Evolutionary conservation across 2,329 filamentous ascomycete species (phyloP).

Genomic region (Lasiodiplodia hormozganensis): DNA sequence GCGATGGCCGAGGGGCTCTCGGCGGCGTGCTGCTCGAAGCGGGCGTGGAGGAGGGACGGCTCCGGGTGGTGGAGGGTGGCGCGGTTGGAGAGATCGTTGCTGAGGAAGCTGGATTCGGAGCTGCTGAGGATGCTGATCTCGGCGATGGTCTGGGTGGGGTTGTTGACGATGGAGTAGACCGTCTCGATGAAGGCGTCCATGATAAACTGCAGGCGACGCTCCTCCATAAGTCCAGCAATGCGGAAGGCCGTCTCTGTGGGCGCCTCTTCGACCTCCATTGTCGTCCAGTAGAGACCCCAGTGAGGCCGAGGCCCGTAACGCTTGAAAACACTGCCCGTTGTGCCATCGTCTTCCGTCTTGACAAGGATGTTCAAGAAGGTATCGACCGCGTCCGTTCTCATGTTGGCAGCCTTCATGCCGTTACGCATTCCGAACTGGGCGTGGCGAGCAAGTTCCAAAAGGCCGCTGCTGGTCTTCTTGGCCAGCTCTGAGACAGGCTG

Average conservation of each 20-base stretch:
- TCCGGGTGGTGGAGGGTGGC: not conserved
- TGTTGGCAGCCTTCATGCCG: not conserved
- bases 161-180: not conserved
- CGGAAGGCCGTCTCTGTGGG: not conserved
- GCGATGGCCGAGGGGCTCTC: not conserved
- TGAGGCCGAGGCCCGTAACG: slow-evolving; percentile 1
- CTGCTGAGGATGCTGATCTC: not conserved
- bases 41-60: not conserved
- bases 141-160: not conserved
- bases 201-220: not conserved
- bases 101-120: not conserved
- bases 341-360: not conserved
- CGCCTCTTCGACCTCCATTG: not conserved
- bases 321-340: slow-evolving; percentile 10
- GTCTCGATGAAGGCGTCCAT: slow-evolving; percentile 5
- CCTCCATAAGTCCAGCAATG: not conserved
- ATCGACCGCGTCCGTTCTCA: slow-evolving; percentile 11
- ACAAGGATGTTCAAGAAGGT: slow-evolving; percentile 28
- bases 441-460: slow-evolving; percentile 19
- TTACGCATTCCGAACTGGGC: slow-evolving; percentile 24
- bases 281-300: not conserved
- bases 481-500: not conserved
- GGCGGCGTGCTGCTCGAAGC: not conserved
- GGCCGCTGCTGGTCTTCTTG: not conserved
- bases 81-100: not conserved